These are phyloP conservation scores for Colletotrichum truncatum DNA, from an alignment of 2,329 filamentous ascomycete species.

Conservation along the genomic window DNA sequence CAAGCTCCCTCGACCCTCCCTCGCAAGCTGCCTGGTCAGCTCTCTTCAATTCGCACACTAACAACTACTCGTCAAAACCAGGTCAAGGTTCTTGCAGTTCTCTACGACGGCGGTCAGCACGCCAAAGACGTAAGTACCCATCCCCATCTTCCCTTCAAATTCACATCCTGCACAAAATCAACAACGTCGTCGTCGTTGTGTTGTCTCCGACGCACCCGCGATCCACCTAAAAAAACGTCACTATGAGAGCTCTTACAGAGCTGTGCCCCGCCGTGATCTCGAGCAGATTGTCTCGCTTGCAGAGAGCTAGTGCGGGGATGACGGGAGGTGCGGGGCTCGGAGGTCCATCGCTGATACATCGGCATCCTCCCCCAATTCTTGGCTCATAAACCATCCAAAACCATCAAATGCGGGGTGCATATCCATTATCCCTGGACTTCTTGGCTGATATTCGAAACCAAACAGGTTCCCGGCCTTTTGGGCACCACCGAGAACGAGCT, in stretches of 20 bases:
- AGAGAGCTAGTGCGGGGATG: constrained; percentile 27
- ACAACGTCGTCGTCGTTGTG: no score
- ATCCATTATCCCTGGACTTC: neutral
- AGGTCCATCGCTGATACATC: constrained; percentile 31
- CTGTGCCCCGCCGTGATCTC: constrained; percentile 20
- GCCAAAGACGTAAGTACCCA: constrained; percentile 80
- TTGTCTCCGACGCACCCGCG: neutral
- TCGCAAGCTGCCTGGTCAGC: constrained; percentile 46
- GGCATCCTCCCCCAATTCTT: constrained; percentile 25
- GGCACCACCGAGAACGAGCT: constrained; percentile 99
- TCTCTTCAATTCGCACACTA: constrained; percentile 68
- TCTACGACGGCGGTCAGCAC: constrained; percentile 93
- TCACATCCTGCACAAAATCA: neutral
- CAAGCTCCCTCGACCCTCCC: constrained; percentile 43
- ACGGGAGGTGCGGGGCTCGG: constrained; percentile 30
- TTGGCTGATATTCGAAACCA: constrained; percentile 26
- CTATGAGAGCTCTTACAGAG: constrained; percentile 21
- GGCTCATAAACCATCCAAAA: constrained; percentile 13
- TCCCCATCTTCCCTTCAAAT: neutral
- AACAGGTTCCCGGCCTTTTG: constrained; percentile 79
- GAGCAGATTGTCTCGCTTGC: neutral
- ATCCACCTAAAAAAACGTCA: constrained; percentile 18
- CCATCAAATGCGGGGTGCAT: constrained; percentile 30
- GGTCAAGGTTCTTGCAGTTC: constrained; percentile 94
- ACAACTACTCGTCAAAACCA: constrained; percentile 57